A percentile compares a stretch with the other conserved stretches of the same genome.
phyloP scores from a whole-genome alignment of 202 grass and related monocot genomes.

The Brachypodium distachyon region DNA sequence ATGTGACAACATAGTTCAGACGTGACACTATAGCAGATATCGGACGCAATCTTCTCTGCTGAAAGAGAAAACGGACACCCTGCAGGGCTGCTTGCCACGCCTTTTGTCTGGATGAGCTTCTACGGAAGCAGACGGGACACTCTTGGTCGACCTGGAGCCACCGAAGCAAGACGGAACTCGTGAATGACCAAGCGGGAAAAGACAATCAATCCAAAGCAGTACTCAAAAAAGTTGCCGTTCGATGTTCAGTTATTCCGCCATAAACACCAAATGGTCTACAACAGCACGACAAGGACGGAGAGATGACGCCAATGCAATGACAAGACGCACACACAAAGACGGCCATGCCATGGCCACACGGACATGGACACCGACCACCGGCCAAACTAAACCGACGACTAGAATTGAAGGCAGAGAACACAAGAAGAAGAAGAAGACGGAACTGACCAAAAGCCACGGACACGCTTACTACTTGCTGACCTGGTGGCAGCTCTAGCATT shows the following conservation, averaged over 20 bases:
- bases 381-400: constrained; percentile 15
- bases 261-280: constrained; percentile 19
- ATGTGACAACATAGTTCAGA: not conserved
- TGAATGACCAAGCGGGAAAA: not conserved
- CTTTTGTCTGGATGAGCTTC: constrained; percentile 11
- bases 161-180: not conserved
- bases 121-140: not conserved
- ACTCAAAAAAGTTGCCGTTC: constrained; percentile 5
- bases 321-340: constrained; percentile 6
- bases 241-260: constrained; percentile 28
- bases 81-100: not conserved
- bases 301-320: constrained; percentile 3
- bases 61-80: not conserved
- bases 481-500: constrained; percentile 15
- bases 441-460: not conserved
- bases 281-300: not conserved
- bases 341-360: constrained; percentile 9
- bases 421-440: not conserved
- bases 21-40: not conserved
- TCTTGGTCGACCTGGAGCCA: not conserved
- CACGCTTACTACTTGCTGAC: constrained; percentile 17
- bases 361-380: constrained; percentile 12
- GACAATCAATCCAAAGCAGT: not conserved
- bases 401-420: not conserved
- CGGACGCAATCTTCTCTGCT: not conserved